A percentile compares a stretch with the other conserved stretches of the same genome.
These are phyloP conservation scores for Metschnikowia aberdeeniae DNA, from an alignment of 805 yeast genomes.

Conservation along the genomic window DNA sequence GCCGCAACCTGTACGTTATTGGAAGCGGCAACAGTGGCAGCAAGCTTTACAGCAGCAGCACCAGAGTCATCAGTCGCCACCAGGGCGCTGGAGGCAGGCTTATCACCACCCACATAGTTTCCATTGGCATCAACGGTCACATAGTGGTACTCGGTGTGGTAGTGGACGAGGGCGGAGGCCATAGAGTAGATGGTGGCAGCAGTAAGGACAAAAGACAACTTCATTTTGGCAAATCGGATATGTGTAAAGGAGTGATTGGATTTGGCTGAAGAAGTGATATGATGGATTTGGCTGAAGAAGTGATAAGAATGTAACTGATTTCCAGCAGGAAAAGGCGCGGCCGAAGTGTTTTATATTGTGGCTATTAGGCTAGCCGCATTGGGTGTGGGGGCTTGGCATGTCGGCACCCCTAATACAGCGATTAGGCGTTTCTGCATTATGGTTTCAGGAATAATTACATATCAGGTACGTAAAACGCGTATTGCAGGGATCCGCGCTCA, in stretches of 20 bases:
- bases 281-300: not conserved
- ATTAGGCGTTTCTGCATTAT: not conserved
- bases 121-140: slow-evolving; percentile 23
- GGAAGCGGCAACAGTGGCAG: not conserved
- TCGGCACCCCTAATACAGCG: not conserved
- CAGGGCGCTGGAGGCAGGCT: not conserved
- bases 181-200: slow-evolving; percentile 20
- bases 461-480: not conserved
- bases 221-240: not conserved
- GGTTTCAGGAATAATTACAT: not conserved
- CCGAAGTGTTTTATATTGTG: not conserved
- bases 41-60: not conserved
- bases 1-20: not conserved
- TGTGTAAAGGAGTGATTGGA: not conserved
- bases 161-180: slow-evolving; percentile 23
- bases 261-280: not conserved
- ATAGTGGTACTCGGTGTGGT: slow-evolving; percentile 26
- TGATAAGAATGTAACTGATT: not conserved
- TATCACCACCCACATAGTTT: slow-evolving; percentile 6
- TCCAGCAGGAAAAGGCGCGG: not conserved
- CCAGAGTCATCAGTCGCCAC: not conserved
- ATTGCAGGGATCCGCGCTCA: not conserved
- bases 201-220: slow-evolving; percentile 10
- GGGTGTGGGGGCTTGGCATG: slow-evolving; percentile 1
- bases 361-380: not conserved